Evolutionary conservation across 176 grass and related monocot species (phyloP).

Genomic region (Oryza brachyantha): DNA sequence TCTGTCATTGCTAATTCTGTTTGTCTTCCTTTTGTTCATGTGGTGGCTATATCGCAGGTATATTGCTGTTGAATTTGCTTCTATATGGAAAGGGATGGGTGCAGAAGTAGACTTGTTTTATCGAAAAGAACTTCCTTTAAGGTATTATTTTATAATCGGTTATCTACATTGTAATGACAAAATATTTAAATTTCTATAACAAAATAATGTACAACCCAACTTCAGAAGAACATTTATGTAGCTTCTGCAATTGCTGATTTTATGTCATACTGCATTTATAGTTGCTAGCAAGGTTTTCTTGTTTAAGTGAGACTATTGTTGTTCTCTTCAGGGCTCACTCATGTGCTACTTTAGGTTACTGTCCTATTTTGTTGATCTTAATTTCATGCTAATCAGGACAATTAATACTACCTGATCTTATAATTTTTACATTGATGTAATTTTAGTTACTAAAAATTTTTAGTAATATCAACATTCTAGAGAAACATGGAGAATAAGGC

Average conservation of each 20-base stretch:
- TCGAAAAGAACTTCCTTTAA: constrained; percentile 83
- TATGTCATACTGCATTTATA: not conserved
- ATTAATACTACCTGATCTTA: not conserved
- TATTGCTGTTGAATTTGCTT: constrained; percentile 98
- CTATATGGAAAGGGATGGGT: constrained; percentile 94
- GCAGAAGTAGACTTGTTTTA: constrained; percentile 88
- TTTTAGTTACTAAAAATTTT: not conserved
- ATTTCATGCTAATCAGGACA: not conserved
- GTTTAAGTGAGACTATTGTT: not conserved
- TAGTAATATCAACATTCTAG: not conserved
- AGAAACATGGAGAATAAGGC: not conserved
- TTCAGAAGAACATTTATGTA: constrained; percentile 18
- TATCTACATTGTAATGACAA: not conserved
- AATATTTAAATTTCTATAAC: not conserved
- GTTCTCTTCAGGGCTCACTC: not conserved
- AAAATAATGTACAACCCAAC: not conserved
- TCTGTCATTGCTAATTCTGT: not conserved
- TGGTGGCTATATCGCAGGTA: constrained; percentile 44
- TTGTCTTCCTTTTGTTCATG: constrained; percentile 11
- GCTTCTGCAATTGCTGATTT: not conserved
- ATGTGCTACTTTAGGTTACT: not conserved
- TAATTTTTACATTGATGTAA: not conserved
- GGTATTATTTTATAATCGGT: constrained; percentile 41
- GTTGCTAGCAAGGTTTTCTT: not conserved
- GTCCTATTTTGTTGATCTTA: not conserved